Evolutionary conservation across 176 grass and related monocot genomes (phyloP), one percentile per base, ranked within the genome.

Genomic region (Oryza australiensis): DNA sequence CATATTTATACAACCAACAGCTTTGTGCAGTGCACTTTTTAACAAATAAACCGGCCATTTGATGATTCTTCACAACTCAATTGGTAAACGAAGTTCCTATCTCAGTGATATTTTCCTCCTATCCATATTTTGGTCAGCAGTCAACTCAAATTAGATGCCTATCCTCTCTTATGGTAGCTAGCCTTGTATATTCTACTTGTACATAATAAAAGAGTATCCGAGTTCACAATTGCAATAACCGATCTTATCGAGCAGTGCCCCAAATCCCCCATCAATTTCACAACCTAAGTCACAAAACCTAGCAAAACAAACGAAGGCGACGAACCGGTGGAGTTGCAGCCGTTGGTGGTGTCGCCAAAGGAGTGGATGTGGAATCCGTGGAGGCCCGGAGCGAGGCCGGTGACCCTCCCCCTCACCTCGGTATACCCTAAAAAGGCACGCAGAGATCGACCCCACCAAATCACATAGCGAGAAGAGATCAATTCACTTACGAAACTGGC

Each of bases 311-410:
- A 46, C 18, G 20, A 68, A 23, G 59, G 38, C 43, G 13, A 82
- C 76, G 0, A 60, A 89, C 92, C 89, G 10, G 86, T 94, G 43
- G 89, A 94, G 30, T 86, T 91, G 92, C 88, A 94, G 83, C 88
- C 89, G 38, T 89, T 94, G 66, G 92, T 94, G 67, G 92, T 94
- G 89, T 94, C 89, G 10, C 92, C 80, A 35, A 94, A 88, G 22
- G 87, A 53, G 75, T 91, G 89, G 77, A 94, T 89, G 80, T 94
- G 92, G 80, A 91, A 94, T 57, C 83, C 89, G 57, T 94, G 89
- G 12, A 60, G 68, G 6, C 92, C 86, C 24, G 83, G 88, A 51
- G 85, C 30, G 59, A 94, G 89, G 32, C 92, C 83, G 1, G 79
- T 34, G 70, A 94, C 68, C 64, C 55, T 86, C 30, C 91, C 91